Conservation (phyloP, 768 basidiomycete species). For the Suillus variegatus region DNA sequence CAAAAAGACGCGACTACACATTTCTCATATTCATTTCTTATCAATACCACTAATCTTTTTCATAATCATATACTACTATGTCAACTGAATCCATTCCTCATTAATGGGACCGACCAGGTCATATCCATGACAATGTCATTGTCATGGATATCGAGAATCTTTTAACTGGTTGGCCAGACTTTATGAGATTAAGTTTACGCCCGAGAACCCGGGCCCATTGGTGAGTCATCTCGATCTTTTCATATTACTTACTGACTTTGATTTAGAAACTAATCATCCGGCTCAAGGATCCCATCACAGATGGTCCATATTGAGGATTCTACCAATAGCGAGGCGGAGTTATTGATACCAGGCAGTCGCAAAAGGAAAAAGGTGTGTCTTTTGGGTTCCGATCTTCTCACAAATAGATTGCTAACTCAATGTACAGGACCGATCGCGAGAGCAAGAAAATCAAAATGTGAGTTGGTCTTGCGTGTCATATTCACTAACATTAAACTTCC, state of each 20-base stretch:
- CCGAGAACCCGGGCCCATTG: conserved; percentile 18
- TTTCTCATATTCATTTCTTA: no score
- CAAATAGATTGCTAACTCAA: background rate
- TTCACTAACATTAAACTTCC: no score
- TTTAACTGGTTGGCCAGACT: background rate
- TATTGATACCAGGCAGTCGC: background rate
- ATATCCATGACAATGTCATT: no score
- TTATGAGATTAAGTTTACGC: no score
- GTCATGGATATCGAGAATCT: no score
- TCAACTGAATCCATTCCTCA: no score
- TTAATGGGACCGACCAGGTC: no score
- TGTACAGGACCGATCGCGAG: background rate
- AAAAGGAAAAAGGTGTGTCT: background rate
- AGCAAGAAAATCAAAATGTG: background rate
- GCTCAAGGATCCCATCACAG: background rate
- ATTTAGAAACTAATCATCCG: background rate
- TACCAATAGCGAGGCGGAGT: background rate
- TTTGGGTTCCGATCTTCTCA: background rate
- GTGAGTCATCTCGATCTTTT: background rate
- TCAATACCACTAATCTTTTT: no score
- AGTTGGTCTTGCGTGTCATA: background rate
- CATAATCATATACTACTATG: no score
- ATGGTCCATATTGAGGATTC: background rate
- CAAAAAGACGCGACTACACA: no score
- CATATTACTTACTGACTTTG: background rate